Evolutionary conservation across 371 early-diverging fungal genomes (phyloP).

Genomic region (Basidiobolus meristosporus): DNA sequence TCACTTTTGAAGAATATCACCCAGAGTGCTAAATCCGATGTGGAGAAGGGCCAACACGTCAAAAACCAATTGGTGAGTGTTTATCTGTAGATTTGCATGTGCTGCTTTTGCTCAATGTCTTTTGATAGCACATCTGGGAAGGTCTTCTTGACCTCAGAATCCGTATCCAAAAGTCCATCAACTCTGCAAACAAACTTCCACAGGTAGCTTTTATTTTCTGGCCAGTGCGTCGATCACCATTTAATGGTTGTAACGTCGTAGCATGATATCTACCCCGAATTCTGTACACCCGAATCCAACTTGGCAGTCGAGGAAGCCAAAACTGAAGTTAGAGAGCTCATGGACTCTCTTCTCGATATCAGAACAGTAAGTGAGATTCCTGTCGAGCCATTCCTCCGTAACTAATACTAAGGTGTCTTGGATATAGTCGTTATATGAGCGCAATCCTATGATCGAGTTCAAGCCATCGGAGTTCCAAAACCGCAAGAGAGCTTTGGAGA

Average conservation of each 20-base stretch:
- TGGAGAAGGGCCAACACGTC: constrained; percentile 81
- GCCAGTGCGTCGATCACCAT: too few relatives aligned
- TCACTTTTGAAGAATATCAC: constrained; percentile 42
- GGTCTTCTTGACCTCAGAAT: constrained; percentile 72
- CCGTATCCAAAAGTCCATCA: constrained; percentile 61
- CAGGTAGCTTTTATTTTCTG: constrained; percentile 9
- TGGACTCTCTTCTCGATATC: background rate
- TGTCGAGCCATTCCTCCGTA: too few relatives aligned
- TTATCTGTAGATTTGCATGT: background rate
- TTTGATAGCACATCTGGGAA: constrained; percentile 56
- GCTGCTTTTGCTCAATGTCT: background rate
- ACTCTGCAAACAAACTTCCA: constrained; percentile 65
- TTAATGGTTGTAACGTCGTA: too few relatives aligned
- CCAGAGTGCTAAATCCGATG: constrained; percentile 51
- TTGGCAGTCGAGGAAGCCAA: too few relatives aligned
- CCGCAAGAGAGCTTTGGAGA: constrained; percentile 2
- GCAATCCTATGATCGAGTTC: background rate
- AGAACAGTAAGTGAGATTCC: too few relatives aligned
- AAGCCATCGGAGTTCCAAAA: constrained; percentile 3
- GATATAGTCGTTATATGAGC: background rate
- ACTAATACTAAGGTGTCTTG: too few relatives aligned
- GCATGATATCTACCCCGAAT: too few relatives aligned
- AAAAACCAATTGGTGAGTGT: constrained; percentile 30
- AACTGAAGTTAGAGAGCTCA: background rate
- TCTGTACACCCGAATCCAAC: too few relatives aligned